Evolutionary conservation across 2,329 filamentous ascomycete genomes (phyloP).

Genomic region (Pseudogymnoascus pannorum): DNA sequence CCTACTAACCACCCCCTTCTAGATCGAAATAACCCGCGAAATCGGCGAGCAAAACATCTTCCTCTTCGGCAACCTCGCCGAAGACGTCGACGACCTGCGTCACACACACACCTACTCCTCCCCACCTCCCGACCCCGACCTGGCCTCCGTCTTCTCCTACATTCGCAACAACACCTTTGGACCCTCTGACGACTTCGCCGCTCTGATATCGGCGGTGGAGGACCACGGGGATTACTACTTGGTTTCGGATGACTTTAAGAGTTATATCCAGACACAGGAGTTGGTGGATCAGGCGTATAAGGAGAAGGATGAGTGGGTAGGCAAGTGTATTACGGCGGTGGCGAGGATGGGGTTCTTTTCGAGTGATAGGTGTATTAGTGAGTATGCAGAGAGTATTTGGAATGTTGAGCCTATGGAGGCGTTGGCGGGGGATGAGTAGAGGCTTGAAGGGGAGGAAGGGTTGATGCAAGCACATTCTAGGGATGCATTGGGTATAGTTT

Average conservation of each 20-base stretch:
- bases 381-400: conserved; percentile 97
- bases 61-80: conserved; percentile 90
- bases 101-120: conserved; percentile 80
- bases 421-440: neutral
- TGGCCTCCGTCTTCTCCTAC: conserved; percentile 73
- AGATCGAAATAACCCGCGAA: conserved; percentile 97
- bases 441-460: neutral
- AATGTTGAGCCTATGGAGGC: conserved; percentile 69
- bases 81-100: conserved; percentile 93
- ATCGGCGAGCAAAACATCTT: conserved; percentile 97
- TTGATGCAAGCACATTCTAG: neutral
- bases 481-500: neutral
- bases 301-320: conserved; percentile 87
- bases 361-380: conserved; percentile 88
- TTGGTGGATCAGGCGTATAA: conserved; percentile 88
- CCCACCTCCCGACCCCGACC: conserved; percentile 68
- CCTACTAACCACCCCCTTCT: neutral
- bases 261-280: conserved; percentile 83
- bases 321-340: conserved; percentile 82
- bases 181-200: conserved; percentile 68
- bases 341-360: conserved; percentile 96
- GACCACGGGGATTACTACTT: conserved; percentile 97
- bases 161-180: conserved; percentile 81
- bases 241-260: conserved; percentile 94
- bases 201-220: conserved; percentile 74